phyloP scores from a whole-genome alignment of 208 protist genomes.

The Herpetomonas tarakana region DNA sequence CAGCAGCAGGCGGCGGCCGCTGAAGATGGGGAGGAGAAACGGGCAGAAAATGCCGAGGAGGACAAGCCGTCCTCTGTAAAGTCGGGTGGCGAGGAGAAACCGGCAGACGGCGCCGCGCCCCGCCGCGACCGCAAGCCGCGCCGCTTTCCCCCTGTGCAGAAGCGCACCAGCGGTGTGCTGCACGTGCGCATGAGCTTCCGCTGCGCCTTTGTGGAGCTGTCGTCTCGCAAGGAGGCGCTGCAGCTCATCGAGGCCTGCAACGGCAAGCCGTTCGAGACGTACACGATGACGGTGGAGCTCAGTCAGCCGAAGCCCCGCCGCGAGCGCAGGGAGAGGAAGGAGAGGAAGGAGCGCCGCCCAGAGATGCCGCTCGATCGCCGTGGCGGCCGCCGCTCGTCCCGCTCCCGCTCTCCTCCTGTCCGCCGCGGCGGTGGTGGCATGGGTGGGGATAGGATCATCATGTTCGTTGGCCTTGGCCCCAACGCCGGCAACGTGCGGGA shows the following conservation, averaged over 20 bases:
- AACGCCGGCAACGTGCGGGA: slow-evolving; percentile 30
- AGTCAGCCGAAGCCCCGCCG: slow-evolving; percentile 28
- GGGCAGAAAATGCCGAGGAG: not conserved
- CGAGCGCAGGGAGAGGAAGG: slow-evolving; percentile 16
- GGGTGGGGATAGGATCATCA: slow-evolving; percentile 1
- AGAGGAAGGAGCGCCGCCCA: slow-evolving; percentile 9
- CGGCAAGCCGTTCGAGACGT: slow-evolving; percentile 33
- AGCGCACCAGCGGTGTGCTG: slow-evolving; percentile 1
- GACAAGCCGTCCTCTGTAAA: not conserved
- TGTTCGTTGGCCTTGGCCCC: slow-evolving; percentile 67
- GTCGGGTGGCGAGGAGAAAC: not conserved
- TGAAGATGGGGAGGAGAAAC: slow-evolving; percentile 13
- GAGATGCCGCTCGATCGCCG: slow-evolving; percentile 8
- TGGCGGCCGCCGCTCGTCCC: not conserved
- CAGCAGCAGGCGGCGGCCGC: slow-evolving; percentile 26
- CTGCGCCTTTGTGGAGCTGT: slow-evolving; percentile 72
- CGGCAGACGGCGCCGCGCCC: not conserved
- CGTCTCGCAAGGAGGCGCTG: slow-evolving; percentile 31
- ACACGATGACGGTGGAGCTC: slow-evolving; percentile 55
- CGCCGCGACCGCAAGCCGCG: not conserved
- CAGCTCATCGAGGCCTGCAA: slow-evolving; percentile 47
- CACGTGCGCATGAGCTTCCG: slow-evolving; percentile 58
- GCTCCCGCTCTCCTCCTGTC: not conserved
- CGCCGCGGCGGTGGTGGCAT: not conserved
- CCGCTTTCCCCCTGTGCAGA: not conserved